These are phyloP conservation scores for Ustilago esculenta DNA, from an alignment of 1,284 basidiomycete genomes.

Conservation along the genomic window DNA sequence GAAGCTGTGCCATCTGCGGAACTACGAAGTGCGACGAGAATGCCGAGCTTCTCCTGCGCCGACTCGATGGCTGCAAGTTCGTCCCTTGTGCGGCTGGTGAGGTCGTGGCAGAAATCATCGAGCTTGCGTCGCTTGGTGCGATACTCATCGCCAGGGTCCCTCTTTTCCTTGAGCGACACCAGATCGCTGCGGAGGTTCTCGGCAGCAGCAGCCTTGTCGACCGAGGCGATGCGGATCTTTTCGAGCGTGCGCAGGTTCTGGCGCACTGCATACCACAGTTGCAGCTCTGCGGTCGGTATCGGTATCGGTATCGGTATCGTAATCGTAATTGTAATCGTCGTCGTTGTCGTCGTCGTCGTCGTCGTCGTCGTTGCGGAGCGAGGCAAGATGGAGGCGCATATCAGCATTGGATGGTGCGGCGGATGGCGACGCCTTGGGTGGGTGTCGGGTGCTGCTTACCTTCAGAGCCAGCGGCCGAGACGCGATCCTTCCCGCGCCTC, in stretches of 20 bases:
- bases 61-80: slow-evolving; percentile 53
- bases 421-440: not conserved
- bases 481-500: slow-evolving; percentile 41
- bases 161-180: slow-evolving; percentile 32
- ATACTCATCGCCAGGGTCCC: slow-evolving; percentile 46
- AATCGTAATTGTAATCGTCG: too few species aligned
- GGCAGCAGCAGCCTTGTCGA: slow-evolving; percentile 29
- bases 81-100: slow-evolving; percentile 45
- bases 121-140: slow-evolving; percentile 40
- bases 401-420: too few species aligned
- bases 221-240: slow-evolving; percentile 47
- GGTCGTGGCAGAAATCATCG: slow-evolving; percentile 41
- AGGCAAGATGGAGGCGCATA: too few species aligned
- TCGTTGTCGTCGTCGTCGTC: too few species aligned
- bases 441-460: slow-evolving; percentile 20
- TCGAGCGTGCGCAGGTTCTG: slow-evolving; percentile 57
- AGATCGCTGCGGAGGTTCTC: slow-evolving; percentile 37
- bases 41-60: slow-evolving; percentile 57
- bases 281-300: slow-evolving; percentile 42
- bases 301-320: too few species aligned
- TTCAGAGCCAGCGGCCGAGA: slow-evolving; percentile 41
- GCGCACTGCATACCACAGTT: slow-evolving; percentile 61
- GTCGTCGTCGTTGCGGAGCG: too few species aligned
- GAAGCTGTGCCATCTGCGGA: slow-evolving; percentile 30
- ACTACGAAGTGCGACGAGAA: slow-evolving; percentile 52